These are phyloP conservation scores for Lactifluus subvellereus DNA, from an alignment of 768 basidiomycete genomes.

Conservation along the genomic window DNA sequence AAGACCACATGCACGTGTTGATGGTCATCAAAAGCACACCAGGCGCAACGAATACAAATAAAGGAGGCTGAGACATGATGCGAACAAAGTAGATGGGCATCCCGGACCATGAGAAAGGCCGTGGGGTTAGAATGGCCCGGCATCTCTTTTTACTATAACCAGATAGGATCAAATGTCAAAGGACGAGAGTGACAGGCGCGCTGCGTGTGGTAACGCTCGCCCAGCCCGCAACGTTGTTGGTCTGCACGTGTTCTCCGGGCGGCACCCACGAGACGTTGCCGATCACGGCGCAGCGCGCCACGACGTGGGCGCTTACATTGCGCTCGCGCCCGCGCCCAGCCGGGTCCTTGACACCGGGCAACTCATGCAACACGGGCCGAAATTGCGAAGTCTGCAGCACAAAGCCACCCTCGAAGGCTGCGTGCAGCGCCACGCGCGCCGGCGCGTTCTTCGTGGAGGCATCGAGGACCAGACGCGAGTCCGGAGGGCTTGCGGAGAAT, in stretches of 20 bases:
- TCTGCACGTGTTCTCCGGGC: neutral
- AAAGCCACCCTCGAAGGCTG: conserved; percentile 12
- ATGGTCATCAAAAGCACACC: too few species aligned
- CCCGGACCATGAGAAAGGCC: neutral
- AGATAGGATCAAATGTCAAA: neutral
- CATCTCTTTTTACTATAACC: neutral
- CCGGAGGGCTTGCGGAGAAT: neutral
- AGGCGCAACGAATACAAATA: neutral
- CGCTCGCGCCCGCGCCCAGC: neutral
- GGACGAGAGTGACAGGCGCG: conserved; percentile 2
- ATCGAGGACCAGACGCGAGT: conserved; percentile 1
- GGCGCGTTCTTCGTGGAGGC: conserved; percentile 1
- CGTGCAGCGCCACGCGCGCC: neutral
- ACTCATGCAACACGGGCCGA: neutral
- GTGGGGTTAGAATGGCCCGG: neutral
- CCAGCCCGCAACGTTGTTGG: neutral
- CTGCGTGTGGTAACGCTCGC: conserved; percentile 1
- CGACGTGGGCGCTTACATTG: neutral
- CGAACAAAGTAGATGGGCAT: neutral
- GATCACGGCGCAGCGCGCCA: neutral
- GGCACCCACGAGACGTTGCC: conserved; percentile 7
- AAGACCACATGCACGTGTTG: too few species aligned
- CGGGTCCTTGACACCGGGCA: neutral
- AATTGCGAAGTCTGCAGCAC: neutral
- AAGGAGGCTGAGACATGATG: neutral